Percentiles rank a stretch among this genome's conserved stretches.
phyloP scores from a whole-genome alignment of 805 yeast species.

The Candida tammaniensis region DNA sequence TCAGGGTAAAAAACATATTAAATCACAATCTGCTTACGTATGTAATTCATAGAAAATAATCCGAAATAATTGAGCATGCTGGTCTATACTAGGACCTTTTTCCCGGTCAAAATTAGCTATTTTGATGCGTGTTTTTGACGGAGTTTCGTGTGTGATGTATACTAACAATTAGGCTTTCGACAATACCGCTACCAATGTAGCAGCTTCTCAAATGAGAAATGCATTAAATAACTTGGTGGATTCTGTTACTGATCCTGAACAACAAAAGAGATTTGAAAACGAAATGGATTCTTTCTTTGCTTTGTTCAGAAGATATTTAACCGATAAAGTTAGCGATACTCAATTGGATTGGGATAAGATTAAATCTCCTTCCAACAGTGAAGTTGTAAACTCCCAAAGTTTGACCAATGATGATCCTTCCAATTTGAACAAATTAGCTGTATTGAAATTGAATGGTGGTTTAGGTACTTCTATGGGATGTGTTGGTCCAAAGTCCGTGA shows the following conservation, averaged over 20 bases:
- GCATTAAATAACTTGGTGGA: slow-evolving; percentile 88
- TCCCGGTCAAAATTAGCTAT: not conserved
- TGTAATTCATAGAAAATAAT: too few species aligned
- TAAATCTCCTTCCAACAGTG: slow-evolving; percentile 83
- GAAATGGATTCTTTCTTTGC: slow-evolving; percentile 95
- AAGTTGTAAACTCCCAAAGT: slow-evolving; percentile 75
- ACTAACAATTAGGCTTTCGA: slow-evolving; percentile 68
- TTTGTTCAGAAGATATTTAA: slow-evolving; percentile 85
- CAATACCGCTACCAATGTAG: slow-evolving; percentile 89
- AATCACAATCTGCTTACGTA: slow-evolving; percentile 70
- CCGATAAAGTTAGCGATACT: slow-evolving; percentile 83
- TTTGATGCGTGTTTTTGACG: too few species aligned
- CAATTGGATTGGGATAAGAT: slow-evolving; percentile 94
- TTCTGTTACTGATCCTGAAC: slow-evolving; percentile 55
- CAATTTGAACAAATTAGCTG: slow-evolving; percentile 82
- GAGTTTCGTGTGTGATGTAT: slow-evolving; percentile 2
- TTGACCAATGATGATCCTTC: slow-evolving; percentile 41
- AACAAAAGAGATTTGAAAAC: slow-evolving; percentile 64
- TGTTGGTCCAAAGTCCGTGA: slow-evolving; percentile 97
- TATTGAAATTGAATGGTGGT: slow-evolving; percentile 95
- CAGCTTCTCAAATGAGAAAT: slow-evolving; percentile 97
- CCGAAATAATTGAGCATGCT: too few species aligned
- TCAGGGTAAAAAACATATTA: slow-evolving; percentile 66
- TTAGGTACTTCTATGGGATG: slow-evolving; percentile 99
- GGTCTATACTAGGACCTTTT: too few species aligned